Percentiles rank a stretch among this genome's conserved stretches.
These are phyloP conservation scores for Wickerhamomyces queroliae DNA, from an alignment of 805 yeast genomes.

Conservation along the genomic window DNA sequence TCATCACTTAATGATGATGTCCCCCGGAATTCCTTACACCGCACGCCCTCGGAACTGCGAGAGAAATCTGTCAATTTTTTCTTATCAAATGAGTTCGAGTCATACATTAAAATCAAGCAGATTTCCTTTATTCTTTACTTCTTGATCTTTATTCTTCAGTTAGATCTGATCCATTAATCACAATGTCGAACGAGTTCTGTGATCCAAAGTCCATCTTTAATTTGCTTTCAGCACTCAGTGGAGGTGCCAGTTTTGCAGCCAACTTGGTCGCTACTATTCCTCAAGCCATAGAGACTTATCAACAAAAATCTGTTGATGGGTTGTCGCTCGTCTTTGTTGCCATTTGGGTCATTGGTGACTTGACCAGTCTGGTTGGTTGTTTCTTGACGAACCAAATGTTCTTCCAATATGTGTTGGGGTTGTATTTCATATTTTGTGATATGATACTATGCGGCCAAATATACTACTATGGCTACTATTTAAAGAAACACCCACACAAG, in stretches of 20 bases:
- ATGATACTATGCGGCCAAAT: slow-evolving; percentile 62
- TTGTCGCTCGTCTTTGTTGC: slow-evolving; percentile 44
- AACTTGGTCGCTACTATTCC: slow-evolving; percentile 43
- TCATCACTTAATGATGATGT: too few species aligned
- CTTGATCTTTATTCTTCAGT: too few species aligned
- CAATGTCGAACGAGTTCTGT: background rate
- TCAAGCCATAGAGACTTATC: slow-evolving; percentile 45
- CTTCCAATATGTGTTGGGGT: slow-evolving; percentile 71
- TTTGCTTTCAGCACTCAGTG: slow-evolving; percentile 24
- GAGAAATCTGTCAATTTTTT: too few species aligned
- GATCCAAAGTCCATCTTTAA: background rate
- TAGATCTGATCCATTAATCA: background rate
- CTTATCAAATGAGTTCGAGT: background rate
- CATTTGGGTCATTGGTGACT: slow-evolving; percentile 34
- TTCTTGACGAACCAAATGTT: slow-evolving; percentile 68
- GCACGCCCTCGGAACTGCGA: too few species aligned
- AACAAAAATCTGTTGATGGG: slow-evolving; percentile 52
- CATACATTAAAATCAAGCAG: too few species aligned
- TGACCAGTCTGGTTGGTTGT: slow-evolving; percentile 61
- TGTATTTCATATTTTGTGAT: slow-evolving; percentile 74
- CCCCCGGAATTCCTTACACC: too few species aligned
- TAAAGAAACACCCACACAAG: slow-evolving; percentile 24
- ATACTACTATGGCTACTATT: slow-evolving; percentile 50
- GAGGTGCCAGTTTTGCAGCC: slow-evolving; percentile 38
- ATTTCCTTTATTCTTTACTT: too few species aligned